A percentile compares a stretch with the other conserved stretches of the same genome.
phyloP scores from a whole-genome alignment of 2,329 filamentous ascomycete genomes.

The Penicillium fuscoglaucum region DNA sequence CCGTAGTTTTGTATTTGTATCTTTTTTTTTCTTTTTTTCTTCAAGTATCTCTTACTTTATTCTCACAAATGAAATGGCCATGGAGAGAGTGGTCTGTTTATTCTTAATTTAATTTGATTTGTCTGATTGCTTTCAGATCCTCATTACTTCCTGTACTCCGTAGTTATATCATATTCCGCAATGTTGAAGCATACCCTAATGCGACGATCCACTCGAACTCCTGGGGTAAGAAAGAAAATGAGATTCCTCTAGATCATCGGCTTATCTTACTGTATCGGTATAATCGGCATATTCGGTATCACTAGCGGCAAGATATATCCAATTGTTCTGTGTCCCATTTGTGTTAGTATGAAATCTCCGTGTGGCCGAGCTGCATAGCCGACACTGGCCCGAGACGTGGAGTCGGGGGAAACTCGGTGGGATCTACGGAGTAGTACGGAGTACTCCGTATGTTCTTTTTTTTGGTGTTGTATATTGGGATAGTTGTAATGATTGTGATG shows the following conservation, averaged over 20 bases:
- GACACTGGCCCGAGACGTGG: constrained; percentile 36
- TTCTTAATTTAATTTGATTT: background rate
- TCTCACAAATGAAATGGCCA: constrained; percentile 4
- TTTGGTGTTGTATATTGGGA: background rate
- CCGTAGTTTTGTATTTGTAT: constrained; percentile 13
- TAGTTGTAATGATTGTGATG: no score
- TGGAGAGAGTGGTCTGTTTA: background rate
- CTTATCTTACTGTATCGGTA: background rate
- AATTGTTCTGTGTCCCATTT: background rate
- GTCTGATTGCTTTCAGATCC: background rate
- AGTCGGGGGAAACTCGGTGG: constrained; percentile 10
- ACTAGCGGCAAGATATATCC: background rate
- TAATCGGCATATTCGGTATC: background rate
- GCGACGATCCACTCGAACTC: background rate
- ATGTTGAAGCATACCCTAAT: background rate
- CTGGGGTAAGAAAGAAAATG: background rate
- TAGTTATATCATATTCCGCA: background rate
- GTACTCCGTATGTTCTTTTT: background rate
- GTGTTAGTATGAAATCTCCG: constrained; percentile 27
- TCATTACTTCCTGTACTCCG: background rate
- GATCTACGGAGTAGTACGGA: background rate
- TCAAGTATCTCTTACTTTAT: constrained; percentile 13
- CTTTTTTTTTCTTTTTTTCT: constrained; percentile 6
- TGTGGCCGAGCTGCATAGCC: constrained; percentile 38
- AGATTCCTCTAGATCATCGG: background rate